Percentiles rank a stretch among this genome's conserved stretches.
Evolutionary conservation across 2,329 filamentous ascomycete genomes (phyloP).

Genomic region (Aspergillus texensis): DNA sequence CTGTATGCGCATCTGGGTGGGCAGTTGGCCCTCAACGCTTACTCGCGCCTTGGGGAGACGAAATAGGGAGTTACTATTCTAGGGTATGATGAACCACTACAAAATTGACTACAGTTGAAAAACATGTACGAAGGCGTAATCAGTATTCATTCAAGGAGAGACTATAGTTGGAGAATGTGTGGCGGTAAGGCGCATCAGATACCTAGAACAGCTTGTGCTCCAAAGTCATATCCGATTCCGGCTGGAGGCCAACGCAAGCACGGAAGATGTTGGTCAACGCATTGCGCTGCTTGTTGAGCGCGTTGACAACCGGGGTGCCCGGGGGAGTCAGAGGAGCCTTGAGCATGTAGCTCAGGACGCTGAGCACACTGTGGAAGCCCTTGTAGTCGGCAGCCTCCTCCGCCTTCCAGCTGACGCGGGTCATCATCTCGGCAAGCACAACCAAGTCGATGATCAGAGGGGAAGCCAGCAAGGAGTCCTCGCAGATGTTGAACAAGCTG

Average conservation of each 20-base stretch:
- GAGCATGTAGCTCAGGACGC: slow-evolving; percentile 98
- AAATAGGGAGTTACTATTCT: neutral
- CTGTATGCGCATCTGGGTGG: slow-evolving; percentile 73
- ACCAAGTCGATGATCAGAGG: slow-evolving; percentile 97
- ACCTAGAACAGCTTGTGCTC: slow-evolving; percentile 92
- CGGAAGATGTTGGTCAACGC: slow-evolving; percentile 98
- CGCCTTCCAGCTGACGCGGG: slow-evolving; percentile 89
- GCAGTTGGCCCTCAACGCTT: slow-evolving; percentile 70
- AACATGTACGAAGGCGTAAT: neutral
- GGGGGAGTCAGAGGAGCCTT: slow-evolving; percentile 90
- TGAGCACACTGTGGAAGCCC: slow-evolving; percentile 95
- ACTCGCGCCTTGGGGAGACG: slow-evolving; percentile 49
- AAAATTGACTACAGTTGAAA: neutral
- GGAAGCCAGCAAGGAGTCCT: slow-evolving; percentile 94
- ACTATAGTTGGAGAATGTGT: slow-evolving; percentile 28
- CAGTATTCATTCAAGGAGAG: slow-evolving; percentile 27
- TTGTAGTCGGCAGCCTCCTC: slow-evolving; percentile 71
- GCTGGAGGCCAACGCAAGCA: slow-evolving; percentile 93
- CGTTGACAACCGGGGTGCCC: slow-evolving; percentile 93
- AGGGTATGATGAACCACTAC: neutral
- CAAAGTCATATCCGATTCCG: slow-evolving; percentile 97
- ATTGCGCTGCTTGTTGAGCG: slow-evolving; percentile 91
- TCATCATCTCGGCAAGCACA: slow-evolving; percentile 95
- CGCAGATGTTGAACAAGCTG: slow-evolving; percentile 97
- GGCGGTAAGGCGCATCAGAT: neutral